Base-by-base conservation (phyloP, 371 early-diverging fungal species). In the Circinella umbellata region DNA sequence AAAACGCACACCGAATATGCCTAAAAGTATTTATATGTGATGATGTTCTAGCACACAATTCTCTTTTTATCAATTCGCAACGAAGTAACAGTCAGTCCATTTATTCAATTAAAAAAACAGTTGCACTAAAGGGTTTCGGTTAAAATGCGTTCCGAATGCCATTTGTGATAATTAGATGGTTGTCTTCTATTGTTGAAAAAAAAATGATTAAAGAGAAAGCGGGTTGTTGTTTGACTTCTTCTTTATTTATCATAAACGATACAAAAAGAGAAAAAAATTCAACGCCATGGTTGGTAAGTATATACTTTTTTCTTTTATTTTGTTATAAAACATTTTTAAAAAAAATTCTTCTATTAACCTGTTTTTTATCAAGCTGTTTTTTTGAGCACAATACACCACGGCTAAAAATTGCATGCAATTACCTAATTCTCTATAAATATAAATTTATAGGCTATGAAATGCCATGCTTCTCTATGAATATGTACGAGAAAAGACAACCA, bases 301-400 rank as follows among this genome's bases (percentile, higher is more conserved):
- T 14, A 34, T 17, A 57, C 57, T 34, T 57, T 57, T 57, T 5
- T 57, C 14, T 57, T 10, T 11, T 17, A 57, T n/a, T 38, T 11
- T 38, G 14, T 38, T 13, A 3, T 11, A 13, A 15, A 5, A 1
- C 9, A 6, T 42, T 42, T 2, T 42, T 42, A 6, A 9, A 9
- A 6, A 3, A 42, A 42, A 9, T 42, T 9, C 0, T n/a, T 1
- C 51, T n/a, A 51, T n/a, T 51, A 15, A 5, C n/a, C 8, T 8
- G n/a, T 61, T 35, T 34, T 34, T 27, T 27, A 14, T 35, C 18
- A 57, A 63, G 2, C 54, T 4, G 42, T 47, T 8, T 70, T 54
- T 39, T 27, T 65, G 49, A n/a, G 70, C 65, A 17, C 18, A 20
- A 36, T 79, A 80, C 60, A n/a, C n/a, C n/a, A n/a, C n/a, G n/a